Conservation (phyloP, 805 yeast species). For the Saturnispora dispora region DNA sequence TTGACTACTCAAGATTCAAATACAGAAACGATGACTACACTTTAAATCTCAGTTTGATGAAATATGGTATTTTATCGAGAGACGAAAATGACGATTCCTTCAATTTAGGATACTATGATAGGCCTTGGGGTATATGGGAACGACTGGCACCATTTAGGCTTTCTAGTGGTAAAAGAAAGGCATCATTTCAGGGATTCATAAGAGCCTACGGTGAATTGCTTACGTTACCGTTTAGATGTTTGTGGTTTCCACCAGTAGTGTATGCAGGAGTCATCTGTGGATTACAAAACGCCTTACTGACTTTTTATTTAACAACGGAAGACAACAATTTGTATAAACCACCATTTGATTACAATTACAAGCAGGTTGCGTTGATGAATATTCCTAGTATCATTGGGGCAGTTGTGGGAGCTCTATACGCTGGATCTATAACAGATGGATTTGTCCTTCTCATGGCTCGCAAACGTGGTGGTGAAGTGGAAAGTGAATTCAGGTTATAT, state of each 20-base stretch:
- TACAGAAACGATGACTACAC: constrained; percentile 15
- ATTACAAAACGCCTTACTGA: constrained; percentile 61
- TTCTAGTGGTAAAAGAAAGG: background rate
- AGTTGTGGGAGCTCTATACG: constrained; percentile 53
- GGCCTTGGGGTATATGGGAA: constrained; percentile 10
- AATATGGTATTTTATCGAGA: constrained; percentile 23
- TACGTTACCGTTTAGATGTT: constrained; percentile 20
- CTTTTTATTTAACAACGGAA: constrained; percentile 66
- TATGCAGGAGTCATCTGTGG: constrained; percentile 70
- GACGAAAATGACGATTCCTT: constrained; percentile 18
- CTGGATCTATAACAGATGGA: constrained; percentile 55
- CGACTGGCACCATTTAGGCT: constrained; percentile 14
- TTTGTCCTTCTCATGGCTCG: constrained; percentile 60
- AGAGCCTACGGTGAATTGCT: constrained; percentile 34
- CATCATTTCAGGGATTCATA: constrained; percentile 6
- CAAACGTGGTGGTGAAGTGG: constrained; percentile 48
- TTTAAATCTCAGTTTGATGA: constrained; percentile 18
- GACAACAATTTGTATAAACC: constrained; percentile 52
- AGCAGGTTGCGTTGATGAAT: constrained; percentile 68
- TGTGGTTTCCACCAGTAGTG: constrained; percentile 49
- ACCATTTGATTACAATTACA: constrained; percentile 57
- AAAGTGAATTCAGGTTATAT: constrained; percentile 55
- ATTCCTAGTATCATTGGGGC: constrained; percentile 64
- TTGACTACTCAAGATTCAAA: constrained; percentile 40
- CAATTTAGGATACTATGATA: constrained; percentile 20